These are phyloP conservation scores for Dendrobium huoshanense DNA, from an alignment of 106 monocot genomes.

Conservation along the genomic window DNA sequence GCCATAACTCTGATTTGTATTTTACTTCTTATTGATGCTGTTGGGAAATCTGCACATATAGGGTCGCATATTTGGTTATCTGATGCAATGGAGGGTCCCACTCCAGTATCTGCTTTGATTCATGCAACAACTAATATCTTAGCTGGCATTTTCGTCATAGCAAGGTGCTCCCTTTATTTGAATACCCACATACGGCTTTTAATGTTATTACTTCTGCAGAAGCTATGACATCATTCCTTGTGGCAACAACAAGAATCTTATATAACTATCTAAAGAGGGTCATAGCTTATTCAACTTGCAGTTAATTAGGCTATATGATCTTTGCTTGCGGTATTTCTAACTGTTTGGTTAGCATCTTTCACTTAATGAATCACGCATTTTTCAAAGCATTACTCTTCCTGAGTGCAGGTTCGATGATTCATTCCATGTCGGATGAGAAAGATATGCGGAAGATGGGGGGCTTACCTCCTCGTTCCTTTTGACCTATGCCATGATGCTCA, in stretches of 20 bases:
- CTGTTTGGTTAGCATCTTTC: too few relatives aligned
- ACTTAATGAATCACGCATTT: too few relatives aligned
- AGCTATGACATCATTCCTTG: constrained; percentile 12
- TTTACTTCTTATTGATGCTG: constrained; percentile 14
- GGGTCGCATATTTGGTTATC: constrained; percentile 16
- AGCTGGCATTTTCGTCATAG: constrained; percentile 11
- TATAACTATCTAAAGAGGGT: not conserved
- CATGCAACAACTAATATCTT: constrained; percentile 26
- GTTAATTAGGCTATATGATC: not conserved
- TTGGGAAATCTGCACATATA: constrained; percentile 12
- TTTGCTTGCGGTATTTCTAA: not conserved
- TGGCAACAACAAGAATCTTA: constrained; percentile 6
- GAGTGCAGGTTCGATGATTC: too few relatives aligned
- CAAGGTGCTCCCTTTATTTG: constrained; percentile 7
- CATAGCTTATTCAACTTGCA: not conserved
- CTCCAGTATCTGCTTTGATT: constrained; percentile 29
- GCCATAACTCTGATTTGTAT: not conserved
- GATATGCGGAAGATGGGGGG: too few relatives aligned
- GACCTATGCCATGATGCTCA: too few relatives aligned
- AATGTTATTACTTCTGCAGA: constrained; percentile 9
- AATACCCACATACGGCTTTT: not conserved
- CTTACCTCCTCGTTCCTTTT: too few relatives aligned
- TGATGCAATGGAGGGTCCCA: constrained; percentile 30
- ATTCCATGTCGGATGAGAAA: too few relatives aligned
- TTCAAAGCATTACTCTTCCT: too few relatives aligned